phyloP scores from a whole-genome alignment of 805 yeast genomes.

The Millerozyma miso region DNA sequence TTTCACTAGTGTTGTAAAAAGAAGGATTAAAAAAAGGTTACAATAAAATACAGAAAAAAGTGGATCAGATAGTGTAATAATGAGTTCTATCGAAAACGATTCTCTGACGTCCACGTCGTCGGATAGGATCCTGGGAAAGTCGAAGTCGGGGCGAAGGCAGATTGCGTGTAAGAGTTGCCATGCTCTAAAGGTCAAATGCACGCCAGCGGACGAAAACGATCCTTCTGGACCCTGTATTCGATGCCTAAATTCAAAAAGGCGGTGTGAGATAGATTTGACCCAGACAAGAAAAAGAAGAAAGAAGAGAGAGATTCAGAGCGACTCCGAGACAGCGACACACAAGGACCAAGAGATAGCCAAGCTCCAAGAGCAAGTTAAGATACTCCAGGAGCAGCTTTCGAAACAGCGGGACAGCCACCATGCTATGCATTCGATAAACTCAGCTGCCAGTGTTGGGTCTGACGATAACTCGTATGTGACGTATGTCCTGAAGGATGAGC shows the following conservation, averaged over 20 bases:
- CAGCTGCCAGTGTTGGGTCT: background rate
- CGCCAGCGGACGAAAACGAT: slow-evolving; percentile 58
- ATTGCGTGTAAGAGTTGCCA: slow-evolving; percentile 77
- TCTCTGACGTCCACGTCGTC: background rate
- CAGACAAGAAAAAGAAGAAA: slow-evolving; percentile 49
- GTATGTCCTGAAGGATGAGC: slow-evolving; percentile 27
- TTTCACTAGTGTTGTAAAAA: background rate
- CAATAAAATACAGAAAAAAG: no score
- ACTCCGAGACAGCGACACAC: slow-evolving; percentile 6
- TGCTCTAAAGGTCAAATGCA: slow-evolving; percentile 76
- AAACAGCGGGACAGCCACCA: background rate
- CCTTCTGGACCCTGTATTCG: slow-evolving; percentile 68
- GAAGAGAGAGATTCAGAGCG: slow-evolving; percentile 21
- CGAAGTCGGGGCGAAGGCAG: slow-evolving; percentile 29
- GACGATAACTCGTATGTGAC: background rate
- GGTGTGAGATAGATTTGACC: slow-evolving; percentile 64
- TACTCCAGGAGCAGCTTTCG: slow-evolving; percentile 13
- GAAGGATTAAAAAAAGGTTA: background rate
- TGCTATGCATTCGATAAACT: background rate
- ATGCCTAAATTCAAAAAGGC: slow-evolving; percentile 58
- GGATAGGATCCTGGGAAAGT: background rate
- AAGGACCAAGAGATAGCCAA: slow-evolving; percentile 9
- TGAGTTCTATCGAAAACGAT: background rate
- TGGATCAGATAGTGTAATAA: no score
- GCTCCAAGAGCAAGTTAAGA: slow-evolving; percentile 17